Evolutionary conservation across 805 yeast genomes (phyloP).

Genomic region (Zygotorulaspora chibaensis): DNA sequence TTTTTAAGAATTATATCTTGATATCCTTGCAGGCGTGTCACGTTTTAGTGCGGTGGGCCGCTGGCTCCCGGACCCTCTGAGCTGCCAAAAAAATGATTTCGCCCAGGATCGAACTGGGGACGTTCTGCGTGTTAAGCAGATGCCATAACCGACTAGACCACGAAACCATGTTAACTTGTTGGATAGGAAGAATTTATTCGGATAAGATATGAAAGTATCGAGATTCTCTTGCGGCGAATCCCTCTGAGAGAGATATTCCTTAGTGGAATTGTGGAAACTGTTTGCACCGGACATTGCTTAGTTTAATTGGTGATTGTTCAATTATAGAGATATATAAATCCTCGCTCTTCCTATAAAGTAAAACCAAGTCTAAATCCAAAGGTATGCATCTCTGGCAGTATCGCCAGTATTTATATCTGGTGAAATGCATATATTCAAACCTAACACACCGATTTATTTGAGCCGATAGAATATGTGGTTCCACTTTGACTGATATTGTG

Average conservation of each 20-base stretch:
- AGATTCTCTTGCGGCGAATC: no score
- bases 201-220: no score
- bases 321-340: neutral
- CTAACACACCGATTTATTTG: no score
- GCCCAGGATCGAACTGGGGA: conserved; percentile 99
- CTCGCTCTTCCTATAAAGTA: neutral
- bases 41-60: no score
- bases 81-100: conserved; percentile 78
- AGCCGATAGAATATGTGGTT: neutral
- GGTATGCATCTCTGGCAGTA: no score
- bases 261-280: neutral
- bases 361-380: no score
- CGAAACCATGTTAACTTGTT: conserved; percentile 53
- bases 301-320: neutral
- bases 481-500: neutral
- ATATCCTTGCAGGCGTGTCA: no score
- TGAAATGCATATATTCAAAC: no score
- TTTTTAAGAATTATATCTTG: neutral
- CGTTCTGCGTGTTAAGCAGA: conserved; percentile 99
- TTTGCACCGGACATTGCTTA: neutral
- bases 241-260: no score
- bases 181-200: no score
- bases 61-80: no score
- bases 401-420: no score
- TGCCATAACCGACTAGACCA: conserved; percentile 99